Evolutionary conservation across 2,329 filamentous ascomycete genomes (phyloP).

Genomic region (Calonectria pseudoturangicola): DNA sequence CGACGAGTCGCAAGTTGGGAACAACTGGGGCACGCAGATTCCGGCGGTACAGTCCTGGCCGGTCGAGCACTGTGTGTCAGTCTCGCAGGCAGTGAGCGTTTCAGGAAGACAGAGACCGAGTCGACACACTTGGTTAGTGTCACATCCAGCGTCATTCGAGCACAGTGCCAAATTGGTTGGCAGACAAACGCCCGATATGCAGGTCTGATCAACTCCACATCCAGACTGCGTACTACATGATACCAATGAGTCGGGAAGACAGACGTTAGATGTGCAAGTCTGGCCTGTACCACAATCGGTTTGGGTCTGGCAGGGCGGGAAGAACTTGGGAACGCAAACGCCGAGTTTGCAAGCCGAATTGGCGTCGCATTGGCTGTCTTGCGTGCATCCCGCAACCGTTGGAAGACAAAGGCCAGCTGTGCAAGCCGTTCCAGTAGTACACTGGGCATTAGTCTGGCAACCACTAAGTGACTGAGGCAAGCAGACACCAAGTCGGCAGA

Average conservation of each 20-base stretch:
- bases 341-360: constrained; percentile 15
- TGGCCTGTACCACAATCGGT: constrained; percentile 9
- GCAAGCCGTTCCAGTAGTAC: constrained; percentile 1
- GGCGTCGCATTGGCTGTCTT: background rate
- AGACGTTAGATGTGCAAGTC: constrained; percentile 22
- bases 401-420: constrained; percentile 23
- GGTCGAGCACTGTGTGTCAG: background rate
- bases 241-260: constrained; percentile 8
- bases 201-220: constrained; percentile 21
- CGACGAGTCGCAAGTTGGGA: constrained; percentile 16
- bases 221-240: background rate
- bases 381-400: constrained; percentile 4
- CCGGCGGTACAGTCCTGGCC: constrained; percentile 22
- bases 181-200: constrained; percentile 22
- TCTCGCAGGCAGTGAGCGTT: background rate
- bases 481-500: constrained; percentile 29
- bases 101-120: constrained; percentile 27
- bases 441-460: constrained; percentile 4
- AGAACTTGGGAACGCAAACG: constrained; percentile 13
- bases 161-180: background rate
- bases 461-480: background rate
- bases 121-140: constrained; percentile 1
- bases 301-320: constrained; percentile 7
- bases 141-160: background rate
- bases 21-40: constrained; percentile 13